Evolutionary conservation across 2,329 filamentous ascomycete genomes (phyloP), one percentile per base, ranked within the genome.

Genomic region (Botryotinia narcissicola): DNA sequence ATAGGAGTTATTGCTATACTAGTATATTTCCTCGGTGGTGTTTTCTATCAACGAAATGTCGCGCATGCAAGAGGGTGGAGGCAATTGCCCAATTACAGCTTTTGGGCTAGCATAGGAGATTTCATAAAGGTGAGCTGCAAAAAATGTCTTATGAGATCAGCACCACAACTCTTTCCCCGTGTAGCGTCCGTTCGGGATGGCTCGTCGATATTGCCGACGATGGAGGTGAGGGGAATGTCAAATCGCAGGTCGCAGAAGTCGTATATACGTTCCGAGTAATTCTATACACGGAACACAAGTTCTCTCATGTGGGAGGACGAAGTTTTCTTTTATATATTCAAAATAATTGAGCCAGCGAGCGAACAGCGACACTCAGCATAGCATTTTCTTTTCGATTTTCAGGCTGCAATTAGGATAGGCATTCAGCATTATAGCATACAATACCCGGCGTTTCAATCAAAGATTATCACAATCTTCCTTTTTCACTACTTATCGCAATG

Each of bases 1-100:
- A 98, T 99, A 81, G 88, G 89, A 77, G 85, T 87, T 74, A 87
- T 90, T 74, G 93, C 95, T 16, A 87, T 98, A 54, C 84, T 95
- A 16, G 96, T 96, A 35, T 99, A 99, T 83, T 85, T 97, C 72
- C 88, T 97, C 54, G 96, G 96, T 78, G 96, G 96, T 80, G 92
- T 97, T 78, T 94, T 97, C 76, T 99, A 98, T 85, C 95, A 98
- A 83, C 90, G 96, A 74, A 97, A 94, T 46, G 95, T 99, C 73
- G 92, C 95, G 83, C 93, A 99, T 82, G 94, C 97, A 78, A 88
- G 96, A 75, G 96, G 96, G 66, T 98, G 95, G 96, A 90, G 93
- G 78, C 96, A 99, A 82, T 85, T 98, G 78, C 96, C 96, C 71
- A 98, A 99, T 84, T 98, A 96, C 84, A 90, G 89, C 78, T 88